Percentiles rank a stretch among this genome's conserved stretches.
These are phyloP conservation scores for Dovyalis caffra DNA, from an alignment of 345 rosid genomes.

Conservation along the genomic window DNA sequence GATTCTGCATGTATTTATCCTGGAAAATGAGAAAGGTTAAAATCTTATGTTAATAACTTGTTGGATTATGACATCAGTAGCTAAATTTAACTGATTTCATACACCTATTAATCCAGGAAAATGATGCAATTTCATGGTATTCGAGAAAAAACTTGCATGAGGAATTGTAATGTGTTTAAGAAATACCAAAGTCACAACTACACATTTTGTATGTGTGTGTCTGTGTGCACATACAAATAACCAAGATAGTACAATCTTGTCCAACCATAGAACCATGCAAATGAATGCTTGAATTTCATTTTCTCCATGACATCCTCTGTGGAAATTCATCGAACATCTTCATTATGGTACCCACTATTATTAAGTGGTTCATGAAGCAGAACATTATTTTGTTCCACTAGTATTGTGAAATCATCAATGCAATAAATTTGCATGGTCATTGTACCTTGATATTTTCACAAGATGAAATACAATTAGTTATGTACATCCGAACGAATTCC, in stretches of 20 bases:
- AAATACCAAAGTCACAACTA: not conserved
- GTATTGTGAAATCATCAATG: not conserved
- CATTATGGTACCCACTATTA: not conserved
- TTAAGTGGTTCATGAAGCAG: not conserved
- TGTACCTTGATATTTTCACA: slow-evolving; percentile 89
- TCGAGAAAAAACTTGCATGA: not conserved
- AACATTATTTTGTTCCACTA: not conserved
- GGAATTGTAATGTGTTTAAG: not conserved
- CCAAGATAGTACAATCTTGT: not conserved
- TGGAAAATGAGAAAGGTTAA: slow-evolving; percentile 38
- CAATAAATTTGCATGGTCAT: not conserved
- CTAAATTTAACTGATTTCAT: not conserved
- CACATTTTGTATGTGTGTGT: not conserved
- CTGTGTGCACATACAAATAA: not conserved
- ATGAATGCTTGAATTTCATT: not conserved
- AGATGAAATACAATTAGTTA: slow-evolving; percentile 92
- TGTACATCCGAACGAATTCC: slow-evolving; percentile 84
- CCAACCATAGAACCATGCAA: not conserved
- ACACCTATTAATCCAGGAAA: not conserved
- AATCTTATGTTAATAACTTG: not conserved
- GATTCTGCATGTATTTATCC: slow-evolving; percentile 99
- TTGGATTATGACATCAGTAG: not conserved
- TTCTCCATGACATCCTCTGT: not conserved
- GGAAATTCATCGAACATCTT: not conserved
- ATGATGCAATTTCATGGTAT: not conserved